Evolutionary conservation across 352 stramenopile species (phyloP).

Genomic region (Phytophthora constricta): DNA sequence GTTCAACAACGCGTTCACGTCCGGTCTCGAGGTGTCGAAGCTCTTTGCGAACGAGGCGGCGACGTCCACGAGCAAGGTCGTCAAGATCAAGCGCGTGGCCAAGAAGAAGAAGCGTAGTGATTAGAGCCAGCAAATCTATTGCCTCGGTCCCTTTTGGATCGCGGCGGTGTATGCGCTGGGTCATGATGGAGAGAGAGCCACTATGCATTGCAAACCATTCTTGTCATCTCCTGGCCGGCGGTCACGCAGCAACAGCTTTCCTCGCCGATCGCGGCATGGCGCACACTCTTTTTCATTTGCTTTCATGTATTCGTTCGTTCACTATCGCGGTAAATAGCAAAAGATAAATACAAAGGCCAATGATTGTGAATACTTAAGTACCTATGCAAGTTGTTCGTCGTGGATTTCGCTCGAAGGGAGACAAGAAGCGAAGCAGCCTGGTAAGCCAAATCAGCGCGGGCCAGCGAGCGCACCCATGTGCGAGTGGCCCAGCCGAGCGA

Average conservation of each 20-base stretch:
- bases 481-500: too few species aligned
- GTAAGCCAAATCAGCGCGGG: too few species aligned
- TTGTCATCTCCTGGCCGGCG: too few species aligned
- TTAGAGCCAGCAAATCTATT: slow-evolving; percentile 30
- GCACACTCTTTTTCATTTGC: slow-evolving; percentile 1
- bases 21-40: slow-evolving; percentile 86
- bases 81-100: slow-evolving; percentile 88
- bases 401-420: too few species aligned
- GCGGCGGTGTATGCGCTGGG: not conserved
- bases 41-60: slow-evolving; percentile 89
- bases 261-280: not conserved
- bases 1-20: slow-evolving; percentile 92
- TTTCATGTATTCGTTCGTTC: not conserved
- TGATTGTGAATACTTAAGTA: too few species aligned
- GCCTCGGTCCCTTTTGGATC: not conserved
- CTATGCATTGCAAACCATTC: too few species aligned
- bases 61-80: slow-evolving; percentile 67
- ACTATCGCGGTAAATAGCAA: not conserved
- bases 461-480: too few species aligned
- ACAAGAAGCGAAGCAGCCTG: too few species aligned
- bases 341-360: not conserved
- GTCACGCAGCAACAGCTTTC: too few species aligned
- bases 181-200: not conserved
- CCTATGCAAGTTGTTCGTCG: too few species aligned
- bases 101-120: slow-evolving; percentile 89